Conservation (phyloP, 371 early-diverging fungal genomes). For the Rhizopus sp. region DNA sequence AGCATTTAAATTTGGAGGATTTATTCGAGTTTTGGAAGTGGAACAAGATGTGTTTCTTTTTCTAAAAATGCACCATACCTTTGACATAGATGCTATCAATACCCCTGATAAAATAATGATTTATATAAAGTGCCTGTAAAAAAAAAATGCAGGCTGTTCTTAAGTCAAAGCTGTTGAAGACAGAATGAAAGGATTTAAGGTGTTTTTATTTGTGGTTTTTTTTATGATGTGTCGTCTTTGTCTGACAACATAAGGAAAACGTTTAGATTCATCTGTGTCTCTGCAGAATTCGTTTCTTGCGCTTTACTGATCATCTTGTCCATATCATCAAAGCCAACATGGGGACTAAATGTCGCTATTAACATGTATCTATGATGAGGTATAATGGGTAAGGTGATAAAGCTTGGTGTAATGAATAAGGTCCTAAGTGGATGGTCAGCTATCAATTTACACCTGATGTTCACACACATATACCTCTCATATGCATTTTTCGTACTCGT, state of each 20-base stretch:
- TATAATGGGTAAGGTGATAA: conserved; percentile 28
- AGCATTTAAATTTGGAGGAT: too few species aligned
- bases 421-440: conserved; percentile 25
- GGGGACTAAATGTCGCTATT: conserved; percentile 36
- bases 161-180: too few species aligned
- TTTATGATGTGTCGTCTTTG: conserved; percentile 11
- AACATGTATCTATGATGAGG: conserved; percentile 30
- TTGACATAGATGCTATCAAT: too few species aligned
- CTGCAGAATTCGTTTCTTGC: conserved; percentile 28
- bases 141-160: too few species aligned
- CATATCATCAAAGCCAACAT: conserved; percentile 68
- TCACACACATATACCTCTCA: conserved; percentile 29
- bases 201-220: neutral
- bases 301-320: conserved; percentile 32
- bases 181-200: too few species aligned
- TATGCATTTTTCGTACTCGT: conserved; percentile 14
- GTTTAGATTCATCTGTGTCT: conserved; percentile 38
- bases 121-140: too few species aligned
- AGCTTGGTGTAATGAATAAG: conserved; percentile 33
- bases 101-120: too few species aligned
- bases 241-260: conserved; percentile 46
- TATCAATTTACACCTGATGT: neutral
- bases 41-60: too few species aligned
- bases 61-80: too few species aligned
- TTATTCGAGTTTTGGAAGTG: too few species aligned